Evolutionary conservation across 495 filamentous ascomycete genomes (phyloP), one percentile per base, ranked within the genome.

Genomic region (Articulospora tetracladia): DNA sequence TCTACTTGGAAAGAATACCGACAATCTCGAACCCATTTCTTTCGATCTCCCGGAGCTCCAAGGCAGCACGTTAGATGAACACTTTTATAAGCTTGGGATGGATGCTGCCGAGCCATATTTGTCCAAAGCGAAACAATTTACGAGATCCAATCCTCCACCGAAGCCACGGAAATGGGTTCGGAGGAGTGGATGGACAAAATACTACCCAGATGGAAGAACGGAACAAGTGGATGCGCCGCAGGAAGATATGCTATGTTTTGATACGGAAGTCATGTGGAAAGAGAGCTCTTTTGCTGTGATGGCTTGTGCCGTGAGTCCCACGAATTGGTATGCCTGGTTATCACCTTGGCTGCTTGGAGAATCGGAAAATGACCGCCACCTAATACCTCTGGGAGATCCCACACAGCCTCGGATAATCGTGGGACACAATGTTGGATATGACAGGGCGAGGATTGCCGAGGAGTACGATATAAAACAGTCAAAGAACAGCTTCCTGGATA

Each of bases 261-360:
- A 99, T 72, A 94, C 92, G 13, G 94, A 99, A 73, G 93, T 97
- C 49, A 87, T 99, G 86, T 99, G 87, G 77, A 96, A 95, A 66
- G 83, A 92, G 67, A 90, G 86, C 66, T 84, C 88, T 0, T 98
- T 89, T 73, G 92, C 94, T 6, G 89, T 95, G 41, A 98, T 99
- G 94, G 94, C 94, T 34, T 97, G 92, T 63, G 94, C 94, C 11
- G 89, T 85, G 51, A 90, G 90, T 61, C 85, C 89, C 12, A 90
- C 85, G 15, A 85, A 89, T 23, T 99, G 94, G 94, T 99, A 98
- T 75, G 90, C 89, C 1, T 99, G 94, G 94, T 72, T 99, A 53
- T 97, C 93, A 22, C 94, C 94, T 0, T 99, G 94, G 94, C 76
- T 99, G 23, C 72, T 99, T 8, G 90, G 85, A 19, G 90, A 97